Percentiles rank a stretch among this genome's conserved stretches.
These are phyloP conservation scores for Wickerhamiella spandovensis DNA, from an alignment of 805 yeast species.

Conservation along the genomic window DNA sequence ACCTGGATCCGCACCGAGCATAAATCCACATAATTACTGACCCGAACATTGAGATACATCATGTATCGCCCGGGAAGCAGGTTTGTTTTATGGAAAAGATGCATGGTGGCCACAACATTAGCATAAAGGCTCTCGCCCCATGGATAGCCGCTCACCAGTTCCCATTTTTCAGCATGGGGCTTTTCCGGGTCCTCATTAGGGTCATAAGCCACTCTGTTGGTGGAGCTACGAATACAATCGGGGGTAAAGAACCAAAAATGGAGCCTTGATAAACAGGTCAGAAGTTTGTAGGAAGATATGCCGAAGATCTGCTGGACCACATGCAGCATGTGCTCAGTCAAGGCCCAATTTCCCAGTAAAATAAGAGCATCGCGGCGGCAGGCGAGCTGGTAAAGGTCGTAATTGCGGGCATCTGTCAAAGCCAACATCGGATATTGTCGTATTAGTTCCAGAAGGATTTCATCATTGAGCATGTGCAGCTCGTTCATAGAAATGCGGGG, in stretches of 20 bases:
- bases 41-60: constrained; percentile 4
- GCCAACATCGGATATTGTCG: constrained; percentile 9
- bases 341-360: constrained; percentile 1
- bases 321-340: constrained; percentile 10
- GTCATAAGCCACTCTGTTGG: not conserved
- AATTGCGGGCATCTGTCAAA: constrained; percentile 9
- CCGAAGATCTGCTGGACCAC: constrained; percentile 10
- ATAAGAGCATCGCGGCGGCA: not conserved
- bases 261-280: constrained; percentile 10
- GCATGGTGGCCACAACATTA: constrained; percentile 9
- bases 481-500: not conserved
- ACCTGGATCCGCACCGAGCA: constrained; percentile 2
- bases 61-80: constrained; percentile 5
- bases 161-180: constrained; percentile 6
- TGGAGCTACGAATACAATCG: constrained; percentile 6
- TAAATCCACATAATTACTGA: constrained; percentile 3
- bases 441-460: not conserved
- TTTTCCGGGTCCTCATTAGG: not conserved
- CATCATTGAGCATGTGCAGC: not conserved
- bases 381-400: constrained; percentile 10
- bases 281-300: constrained; percentile 12
- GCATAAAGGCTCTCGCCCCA: constrained; percentile 13
- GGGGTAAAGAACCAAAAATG: constrained; percentile 18
- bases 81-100: constrained; percentile 3
- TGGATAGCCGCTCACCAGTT: constrained; percentile 5